Conservation (phyloP, 352 stramenopile genomes). For the Pythium dissimile region DNA sequence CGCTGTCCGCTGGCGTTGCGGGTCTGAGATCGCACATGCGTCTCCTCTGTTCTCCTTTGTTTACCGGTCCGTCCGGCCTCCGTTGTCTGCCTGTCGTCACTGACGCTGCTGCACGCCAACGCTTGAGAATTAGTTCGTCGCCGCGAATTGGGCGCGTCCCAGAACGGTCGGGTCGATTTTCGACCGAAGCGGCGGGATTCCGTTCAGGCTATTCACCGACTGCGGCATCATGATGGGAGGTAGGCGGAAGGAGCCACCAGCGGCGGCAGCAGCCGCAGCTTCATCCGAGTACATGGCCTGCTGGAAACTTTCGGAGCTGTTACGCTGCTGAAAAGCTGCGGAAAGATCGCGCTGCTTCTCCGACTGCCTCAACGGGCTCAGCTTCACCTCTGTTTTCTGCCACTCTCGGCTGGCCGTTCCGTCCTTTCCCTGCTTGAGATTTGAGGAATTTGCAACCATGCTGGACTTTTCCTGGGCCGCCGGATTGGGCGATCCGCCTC, state of each 20-base stretch:
- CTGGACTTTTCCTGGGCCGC: conserved; percentile 21
- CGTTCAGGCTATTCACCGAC: conserved; percentile 32
- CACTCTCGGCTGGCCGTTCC: conserved; percentile 46
- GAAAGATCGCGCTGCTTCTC: conserved; percentile 27
- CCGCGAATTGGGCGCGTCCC: conserved; percentile 39
- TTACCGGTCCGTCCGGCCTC: too few relatives aligned
- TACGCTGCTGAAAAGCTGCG: conserved; percentile 10
- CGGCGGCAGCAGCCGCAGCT: conserved; percentile 27
- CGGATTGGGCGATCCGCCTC: conserved; percentile 8
- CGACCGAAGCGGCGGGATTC: conserved; percentile 68
- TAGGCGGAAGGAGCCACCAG: conserved; percentile 36
- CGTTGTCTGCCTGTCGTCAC: background rate
- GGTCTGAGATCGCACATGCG: too few relatives aligned
- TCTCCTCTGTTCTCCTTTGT: background rate
- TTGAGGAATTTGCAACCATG: conserved; percentile 3
- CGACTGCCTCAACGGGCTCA: conserved; percentile 48
- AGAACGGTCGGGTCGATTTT: conserved; percentile 78
- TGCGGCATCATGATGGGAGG: conserved; percentile 57
- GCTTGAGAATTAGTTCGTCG: conserved; percentile 32
- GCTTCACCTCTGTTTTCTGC: conserved; percentile 58
- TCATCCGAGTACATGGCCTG: conserved; percentile 43
- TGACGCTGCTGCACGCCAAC: background rate
- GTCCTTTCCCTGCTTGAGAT: conserved; percentile 25
- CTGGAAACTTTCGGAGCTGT: conserved; percentile 13
- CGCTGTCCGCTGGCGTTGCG: conserved; percentile 7